Base-by-base conservation (phyloP, 768 basidiomycete genomes). In the Calvatia gigantea region DNA sequence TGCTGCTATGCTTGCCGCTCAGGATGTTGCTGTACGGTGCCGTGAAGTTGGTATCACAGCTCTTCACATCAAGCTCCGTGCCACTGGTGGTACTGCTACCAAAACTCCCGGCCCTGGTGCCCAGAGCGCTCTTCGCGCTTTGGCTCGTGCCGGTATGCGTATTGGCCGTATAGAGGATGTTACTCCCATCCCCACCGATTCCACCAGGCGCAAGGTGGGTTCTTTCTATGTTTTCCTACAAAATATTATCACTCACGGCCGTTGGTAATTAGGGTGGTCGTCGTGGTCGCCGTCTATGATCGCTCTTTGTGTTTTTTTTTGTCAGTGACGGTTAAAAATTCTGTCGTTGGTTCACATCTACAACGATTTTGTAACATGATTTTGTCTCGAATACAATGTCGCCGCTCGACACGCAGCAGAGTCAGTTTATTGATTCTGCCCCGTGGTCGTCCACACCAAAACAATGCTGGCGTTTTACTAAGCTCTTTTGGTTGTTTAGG, bases 71-170 rank as follows among this genome's bases (percentile, higher is more conserved):
- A 99, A 98, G 80, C 87, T 99, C 68, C 89, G 97, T 64, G 97
- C 97, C 44, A 98, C 97, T 54, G 97, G 89, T 64, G 97, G 97
- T 70, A 98, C 94, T 53, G 95, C 94, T 61, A 98, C 97, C 67
- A 99, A 98, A 81, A 96, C 96, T 58, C 97, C 97, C 39, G 97
- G 97, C 46, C 97, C 97, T 15, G 97, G 97, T 74, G 97, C 94
- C 43, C 97, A 99, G 80, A 91, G 90, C 64, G 96, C 97, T 39
- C 89, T 98, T 67, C 92, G 96, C 75, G 97, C 95, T 50, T 88
- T 98, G 56, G 97, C 97, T 65, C 94, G 96, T 77, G 87, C 96
- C 56, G 96, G 97, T 51, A 97, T 99, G 94, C 80, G 89, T 62
- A 98, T 99, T 63, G 97, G 97, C 56, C 83, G 97, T 62, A 98